A percentile compares a stretch with the other conserved stretches of the same genome.
Evolutionary conservation across 2,329 filamentous ascomycete species (phyloP).

Genomic region (Cordyceps javanica): DNA sequence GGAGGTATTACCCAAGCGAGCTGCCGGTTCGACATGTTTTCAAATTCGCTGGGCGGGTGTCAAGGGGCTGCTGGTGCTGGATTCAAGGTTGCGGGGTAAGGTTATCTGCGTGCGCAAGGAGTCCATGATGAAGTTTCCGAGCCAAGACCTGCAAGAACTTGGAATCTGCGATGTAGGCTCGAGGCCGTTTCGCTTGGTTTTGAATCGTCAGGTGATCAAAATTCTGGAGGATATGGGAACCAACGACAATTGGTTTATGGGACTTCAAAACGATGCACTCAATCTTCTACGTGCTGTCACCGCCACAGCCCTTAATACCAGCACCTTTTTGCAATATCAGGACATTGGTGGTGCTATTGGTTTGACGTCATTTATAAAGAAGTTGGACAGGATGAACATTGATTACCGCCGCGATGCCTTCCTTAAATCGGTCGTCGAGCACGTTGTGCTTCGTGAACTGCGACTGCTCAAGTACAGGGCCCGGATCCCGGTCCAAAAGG

Average conservation of each 20-base stretch:
- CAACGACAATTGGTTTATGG: conserved; percentile 50
- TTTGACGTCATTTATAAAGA: conserved; percentile 55
- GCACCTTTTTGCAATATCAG: conserved; percentile 57
- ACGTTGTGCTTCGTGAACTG: conserved; percentile 61
- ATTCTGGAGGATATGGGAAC: conserved; percentile 75
- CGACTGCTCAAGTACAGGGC: conserved; percentile 72
- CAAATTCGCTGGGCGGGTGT: conserved; percentile 70
- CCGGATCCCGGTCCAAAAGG: conserved; percentile 63
- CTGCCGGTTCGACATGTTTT: conserved; percentile 54
- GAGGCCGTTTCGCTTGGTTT: conserved; percentile 59
- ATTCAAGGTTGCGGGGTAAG: conserved; percentile 52
- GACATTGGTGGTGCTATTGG: conserved; percentile 54
- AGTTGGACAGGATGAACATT: conserved; percentile 51
- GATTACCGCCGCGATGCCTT: conserved; percentile 65
- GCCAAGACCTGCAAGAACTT: conserved; percentile 46
- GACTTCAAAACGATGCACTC: conserved; percentile 57
- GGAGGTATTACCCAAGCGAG: conserved; percentile 40
- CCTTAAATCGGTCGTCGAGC: conserved; percentile 63
- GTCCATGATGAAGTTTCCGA: conserved; percentile 77
- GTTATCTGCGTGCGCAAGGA: conserved; percentile 54
- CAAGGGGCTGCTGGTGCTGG: conserved; percentile 73
- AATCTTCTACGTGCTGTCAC: conserved; percentile 54
- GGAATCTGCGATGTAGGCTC: conserved; percentile 68
- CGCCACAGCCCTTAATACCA: conserved; percentile 52
- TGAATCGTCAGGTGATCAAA: conserved; percentile 79